phyloP scores from a whole-genome alignment of 148 eudicot species.

The Cornus florida region DNA sequence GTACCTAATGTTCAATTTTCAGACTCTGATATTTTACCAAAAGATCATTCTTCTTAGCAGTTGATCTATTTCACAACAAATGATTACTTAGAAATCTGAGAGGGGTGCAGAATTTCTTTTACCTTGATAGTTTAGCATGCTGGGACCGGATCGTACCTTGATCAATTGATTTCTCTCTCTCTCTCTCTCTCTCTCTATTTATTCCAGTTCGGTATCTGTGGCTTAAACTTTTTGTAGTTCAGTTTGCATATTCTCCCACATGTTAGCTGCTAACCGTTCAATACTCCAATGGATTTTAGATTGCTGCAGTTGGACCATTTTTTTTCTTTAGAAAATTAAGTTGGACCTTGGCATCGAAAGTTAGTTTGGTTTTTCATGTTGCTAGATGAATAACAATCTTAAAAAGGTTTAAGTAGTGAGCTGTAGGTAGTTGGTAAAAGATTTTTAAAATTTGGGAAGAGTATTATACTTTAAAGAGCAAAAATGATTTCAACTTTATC shows the following conservation, averaged over 20 bases:
- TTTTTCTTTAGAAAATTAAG: not conserved
- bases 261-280: not conserved
- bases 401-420: not conserved
- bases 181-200: too few species aligned
- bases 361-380: not conserved
- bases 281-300: not conserved
- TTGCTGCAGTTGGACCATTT: not conserved
- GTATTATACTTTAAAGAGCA: not conserved
- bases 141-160: not conserved
- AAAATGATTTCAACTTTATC: not conserved
- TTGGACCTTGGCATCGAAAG: not conserved
- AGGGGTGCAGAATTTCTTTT: not conserved
- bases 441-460: not conserved
- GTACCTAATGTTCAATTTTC: not conserved
- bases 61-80: not conserved
- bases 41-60: not conserved
- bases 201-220: not conserved
- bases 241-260: not conserved
- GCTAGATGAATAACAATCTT: not conserved
- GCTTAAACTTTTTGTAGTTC: not conserved
- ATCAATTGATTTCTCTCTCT: not conserved
- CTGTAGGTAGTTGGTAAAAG: not conserved
- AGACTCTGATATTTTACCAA: too few species aligned
- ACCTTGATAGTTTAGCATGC: not conserved
- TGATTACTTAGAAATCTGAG: not conserved